Base-by-base conservation (phyloP, 129 eudicot genomes). In the Mikania micrantha region DNA sequence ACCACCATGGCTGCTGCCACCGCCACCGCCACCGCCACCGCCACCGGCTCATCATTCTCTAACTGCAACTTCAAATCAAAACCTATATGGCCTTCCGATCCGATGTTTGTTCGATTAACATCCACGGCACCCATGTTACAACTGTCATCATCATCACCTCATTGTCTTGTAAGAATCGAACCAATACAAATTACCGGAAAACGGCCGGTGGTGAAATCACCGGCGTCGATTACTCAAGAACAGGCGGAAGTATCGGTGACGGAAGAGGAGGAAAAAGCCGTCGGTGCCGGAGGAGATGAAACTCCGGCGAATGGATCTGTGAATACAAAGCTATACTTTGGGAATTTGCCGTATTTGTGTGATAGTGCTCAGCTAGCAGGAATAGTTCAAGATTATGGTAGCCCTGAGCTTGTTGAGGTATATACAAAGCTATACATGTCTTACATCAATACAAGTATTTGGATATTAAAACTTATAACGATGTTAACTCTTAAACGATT, bases 351-450 rank as follows among this genome's bases (percentile, higher is more conserved):
- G 10, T 92, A 88, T 69, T 79, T 64, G 35, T 86, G 90, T 63
- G 98, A 92, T 54, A 92, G 98, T 82, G 95, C 98, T 44, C 91
- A 85, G 61, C 95, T 92, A 60, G 98, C 96, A 74, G 98, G 95
- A 5, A 84, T 92, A 27, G 77, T 92, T 64, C 98, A 92, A 75
- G 84, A 80, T 27, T 88, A 83, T 64, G 96, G 76, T 47, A 85
- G 74, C 64, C 96, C 96, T 0, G 98, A 92, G 76, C 88, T 92
- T 35, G 85, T 92, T 84, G 98, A 92, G 98, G 98, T 92, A 69
- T 48, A 39, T 29, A 61, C n/a, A n/a, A n/a, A n/a, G n/a, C n/a
- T n/a, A n/a, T n/a, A n/a, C n/a, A n/a, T n/a, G n/a, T n/a, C n/a
- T n/a, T n/a, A n/a, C n/a, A n/a, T n/a, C n/a, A n/a, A n/a, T n/a